A percentile compares a stretch with the other conserved stretches of the same genome.
phyloP scores from a whole-genome alignment of 352 stramenopile species.

The Globisporangium middletonii region DNA sequence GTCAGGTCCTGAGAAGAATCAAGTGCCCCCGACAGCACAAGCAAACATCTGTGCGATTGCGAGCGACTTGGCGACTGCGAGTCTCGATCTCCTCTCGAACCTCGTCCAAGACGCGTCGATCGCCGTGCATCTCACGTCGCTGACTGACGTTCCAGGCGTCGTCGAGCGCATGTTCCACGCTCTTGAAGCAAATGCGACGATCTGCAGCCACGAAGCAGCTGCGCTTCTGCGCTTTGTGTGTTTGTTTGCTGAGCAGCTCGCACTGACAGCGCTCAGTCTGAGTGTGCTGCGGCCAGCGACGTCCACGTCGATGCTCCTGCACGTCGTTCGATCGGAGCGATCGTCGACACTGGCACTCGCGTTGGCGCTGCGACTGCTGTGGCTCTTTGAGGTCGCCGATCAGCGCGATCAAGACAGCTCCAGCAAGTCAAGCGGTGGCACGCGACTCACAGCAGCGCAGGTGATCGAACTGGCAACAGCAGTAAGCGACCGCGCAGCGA shows the following conservation, averaged over 20 bases:
- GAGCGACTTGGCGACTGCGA: not conserved
- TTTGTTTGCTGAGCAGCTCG: constrained; percentile 8
- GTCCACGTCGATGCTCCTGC: not conserved
- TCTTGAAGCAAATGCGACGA: not conserved
- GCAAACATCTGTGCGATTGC: not conserved
- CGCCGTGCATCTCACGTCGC: not conserved
- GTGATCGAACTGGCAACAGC: not conserved
- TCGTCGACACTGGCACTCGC: not conserved
- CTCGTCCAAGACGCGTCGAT: constrained; percentile 4
- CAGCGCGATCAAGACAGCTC: too few relatives aligned
- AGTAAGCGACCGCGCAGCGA: not conserved
- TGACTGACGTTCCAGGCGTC: not conserved
- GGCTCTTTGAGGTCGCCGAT: constrained; percentile 3
- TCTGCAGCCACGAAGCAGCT: not conserved
- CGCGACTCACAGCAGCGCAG: not conserved
- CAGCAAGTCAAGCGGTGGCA: not conserved
- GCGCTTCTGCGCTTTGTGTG: constrained; percentile 8
- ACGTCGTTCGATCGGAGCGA: not conserved
- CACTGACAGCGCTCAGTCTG: not conserved
- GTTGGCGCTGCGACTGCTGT: constrained; percentile 4
- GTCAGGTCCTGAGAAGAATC: not conserved
- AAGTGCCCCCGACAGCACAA: not conserved
- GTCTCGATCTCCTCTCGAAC: constrained; percentile 4
- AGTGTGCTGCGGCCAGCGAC: not conserved
- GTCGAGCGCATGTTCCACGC: not conserved